Conservation (phyloP, 2,329 filamentous ascomycete species). For the Colletotrichum noveboracense region DNA sequence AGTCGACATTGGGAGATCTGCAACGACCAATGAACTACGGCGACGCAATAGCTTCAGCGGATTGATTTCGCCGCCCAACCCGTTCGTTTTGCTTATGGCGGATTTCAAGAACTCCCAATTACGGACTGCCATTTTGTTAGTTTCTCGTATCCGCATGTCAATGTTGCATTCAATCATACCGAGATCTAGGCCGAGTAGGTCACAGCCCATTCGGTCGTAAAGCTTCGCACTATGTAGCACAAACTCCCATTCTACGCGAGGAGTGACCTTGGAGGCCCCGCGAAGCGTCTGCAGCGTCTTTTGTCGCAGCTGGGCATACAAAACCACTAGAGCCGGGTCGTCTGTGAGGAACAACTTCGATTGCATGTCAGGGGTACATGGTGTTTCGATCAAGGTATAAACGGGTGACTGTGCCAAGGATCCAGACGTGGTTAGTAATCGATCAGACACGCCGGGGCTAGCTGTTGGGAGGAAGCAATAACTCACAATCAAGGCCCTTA, state of each 20-base stretch:
- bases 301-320: constrained; percentile 86
- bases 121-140: constrained; percentile 56
- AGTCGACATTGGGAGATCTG: constrained; percentile 64
- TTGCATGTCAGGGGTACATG: constrained; percentile 71
- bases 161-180: constrained; percentile 54
- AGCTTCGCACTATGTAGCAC: constrained; percentile 83
- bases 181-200: constrained; percentile 84
- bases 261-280: constrained; percentile 82
- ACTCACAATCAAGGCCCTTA: constrained; percentile 80
- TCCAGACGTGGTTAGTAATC: background rate
- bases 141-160: background rate
- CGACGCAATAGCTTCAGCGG: constrained; percentile 72
- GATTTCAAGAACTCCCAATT: constrained; percentile 82
- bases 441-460: background rate
- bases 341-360: constrained; percentile 86
- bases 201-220: constrained; percentile 92
- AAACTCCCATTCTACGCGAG: constrained; percentile 85
- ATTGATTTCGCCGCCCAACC: constrained; percentile 58
- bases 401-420: constrained; percentile 71
- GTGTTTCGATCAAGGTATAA: constrained; percentile 73
- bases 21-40: constrained; percentile 79
- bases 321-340: constrained; percentile 84
- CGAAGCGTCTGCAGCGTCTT: constrained; percentile 83
- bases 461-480: background rate
- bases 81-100: constrained; percentile 32